Evolutionary conservation across 2,329 filamentous ascomycete species (phyloP), one percentile per base, ranked within the genome.

Genomic region (Hortaea sp.): DNA sequence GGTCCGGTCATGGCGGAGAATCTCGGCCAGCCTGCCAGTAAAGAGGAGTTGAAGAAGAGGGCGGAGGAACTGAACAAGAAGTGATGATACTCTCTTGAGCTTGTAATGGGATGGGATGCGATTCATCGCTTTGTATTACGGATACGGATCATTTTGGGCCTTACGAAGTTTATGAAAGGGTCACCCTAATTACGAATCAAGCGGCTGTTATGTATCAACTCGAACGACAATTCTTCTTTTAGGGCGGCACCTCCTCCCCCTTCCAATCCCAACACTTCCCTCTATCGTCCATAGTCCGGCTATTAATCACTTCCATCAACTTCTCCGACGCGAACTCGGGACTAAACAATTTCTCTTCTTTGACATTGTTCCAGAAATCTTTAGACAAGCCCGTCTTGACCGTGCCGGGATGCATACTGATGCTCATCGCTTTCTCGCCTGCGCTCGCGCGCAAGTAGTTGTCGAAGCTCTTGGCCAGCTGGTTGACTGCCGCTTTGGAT

Each of bases 401-500:
- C 1, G 86, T 92, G 2, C 87, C 86, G 1, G 87, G 87, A 65
- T 92, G 87, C 58, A 92, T 74, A 7, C 75, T 76, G 7, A 94
- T 67, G 1, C 79, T 79, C 53, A 88, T 70, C 0, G 83, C 84
- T 43, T 77, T 79, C 0, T 76, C 74, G 0, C 74, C 79, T 48
- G 75, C 74, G 38, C 73, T 71, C 4, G 73, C 69, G 32, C 65
- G 65, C 30, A 92, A 66, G 58, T 81, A 76, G 29, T 84, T 72
- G 61, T 92, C 86, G 50, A 88, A 80, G 5, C 77, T 83, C 66
- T 81, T 85, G 6, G 78, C 78, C 9, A 88, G 48, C 58, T 82
- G 82, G 53, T 82, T 87, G 3, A 90, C 79, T 2, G 75, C 85
- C 0, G 85, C 78, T 65, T 92, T 94, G 44, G 78, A 82, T 6